Evolutionary conservation across 352 stramenopile genomes (phyloP).

Genomic region (Globisporangium abappressorium): DNA sequence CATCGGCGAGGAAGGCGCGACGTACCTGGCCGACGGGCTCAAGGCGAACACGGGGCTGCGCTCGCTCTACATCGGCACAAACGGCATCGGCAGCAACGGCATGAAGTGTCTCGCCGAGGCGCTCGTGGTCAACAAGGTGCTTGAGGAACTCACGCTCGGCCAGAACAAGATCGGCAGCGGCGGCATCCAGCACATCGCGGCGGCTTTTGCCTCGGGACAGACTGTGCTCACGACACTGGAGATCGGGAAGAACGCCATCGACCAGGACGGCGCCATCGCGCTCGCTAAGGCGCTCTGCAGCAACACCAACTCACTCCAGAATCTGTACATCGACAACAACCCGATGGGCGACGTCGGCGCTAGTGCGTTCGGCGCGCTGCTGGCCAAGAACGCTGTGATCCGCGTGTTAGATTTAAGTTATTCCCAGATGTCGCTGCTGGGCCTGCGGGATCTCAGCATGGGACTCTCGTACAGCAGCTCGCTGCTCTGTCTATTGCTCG

Average conservation of each 20-base stretch:
- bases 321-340: slow-evolving; percentile 85
- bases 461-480: slow-evolving; percentile 59
- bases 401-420: slow-evolving; percentile 81
- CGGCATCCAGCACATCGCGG: slow-evolving; percentile 56
- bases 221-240: slow-evolving; percentile 67
- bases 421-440: slow-evolving; percentile 74
- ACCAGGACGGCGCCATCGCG: slow-evolving; percentile 59
- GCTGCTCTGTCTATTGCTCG: slow-evolving; percentile 67
- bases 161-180: slow-evolving; percentile 73
- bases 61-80: slow-evolving; percentile 76
- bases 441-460: slow-evolving; percentile 65
- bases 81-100: slow-evolving; percentile 67
- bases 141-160: slow-evolving; percentile 73
- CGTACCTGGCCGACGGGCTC: slow-evolving; percentile 48
- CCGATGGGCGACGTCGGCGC: slow-evolving; percentile 73
- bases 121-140: slow-evolving; percentile 48
- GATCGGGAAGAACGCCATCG: slow-evolving; percentile 76
- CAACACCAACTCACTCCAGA: slow-evolving; percentile 54
- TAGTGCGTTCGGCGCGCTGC: slow-evolving; percentile 58
- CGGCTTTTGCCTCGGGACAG: slow-evolving; percentile 48
- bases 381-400: slow-evolving; percentile 69
- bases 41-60: slow-evolving; percentile 46
- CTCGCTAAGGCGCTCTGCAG: slow-evolving; percentile 65
- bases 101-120: slow-evolving; percentile 57
- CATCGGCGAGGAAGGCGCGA: slow-evolving; percentile 71